Percentiles rank a stretch among this genome's conserved stretches.
Evolutionary conservation across 108 stramenopile species (phyloP).

Genomic region (Nannochloropsis salina): DNA sequence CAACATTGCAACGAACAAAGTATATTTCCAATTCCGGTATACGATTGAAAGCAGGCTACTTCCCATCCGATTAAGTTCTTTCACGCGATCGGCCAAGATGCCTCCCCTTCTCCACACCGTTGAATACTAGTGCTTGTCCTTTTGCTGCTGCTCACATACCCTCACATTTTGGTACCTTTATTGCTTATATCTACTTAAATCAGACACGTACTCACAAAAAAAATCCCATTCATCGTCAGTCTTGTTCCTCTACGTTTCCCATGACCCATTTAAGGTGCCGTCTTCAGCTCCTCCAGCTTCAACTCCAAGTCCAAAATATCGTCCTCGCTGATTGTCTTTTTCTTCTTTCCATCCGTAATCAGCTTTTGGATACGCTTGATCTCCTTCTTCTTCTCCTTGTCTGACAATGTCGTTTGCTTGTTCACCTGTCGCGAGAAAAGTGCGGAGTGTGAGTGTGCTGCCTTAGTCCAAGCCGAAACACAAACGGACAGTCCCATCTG

Average conservation of each 20-base stretch:
- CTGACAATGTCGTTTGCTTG: conserved; percentile 38
- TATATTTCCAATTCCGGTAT: too few species aligned
- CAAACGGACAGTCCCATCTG: too few species aligned
- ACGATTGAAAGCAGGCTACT: too few species aligned
- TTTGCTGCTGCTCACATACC: not conserved
- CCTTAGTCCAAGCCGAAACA: too few species aligned
- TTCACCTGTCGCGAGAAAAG: not conserved
- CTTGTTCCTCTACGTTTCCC: not conserved
- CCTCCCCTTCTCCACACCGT: conserved; percentile 19
- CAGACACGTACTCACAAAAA: not conserved
- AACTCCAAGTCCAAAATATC: conserved; percentile 25
- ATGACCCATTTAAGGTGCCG: not conserved
- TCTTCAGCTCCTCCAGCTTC: conserved; percentile 21
- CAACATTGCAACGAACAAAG: too few species aligned
- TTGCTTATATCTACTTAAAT: not conserved
- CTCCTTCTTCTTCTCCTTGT: conserved; percentile 35
- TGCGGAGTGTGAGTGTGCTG: not conserved
- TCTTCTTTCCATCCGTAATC: conserved; percentile 32
- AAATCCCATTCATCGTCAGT: not conserved
- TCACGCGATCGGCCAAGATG: not conserved
- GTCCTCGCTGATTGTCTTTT: conserved; percentile 30
- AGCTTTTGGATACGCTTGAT: conserved; percentile 34
- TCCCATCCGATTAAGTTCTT: too few species aligned
- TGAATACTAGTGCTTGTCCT: not conserved
- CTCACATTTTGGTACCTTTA: not conserved